Evolutionary conservation across 169 alveolate genomes (phyloP), one percentile per base, ranked within the genome.

Genomic region (Eimeria brunetti): DNA sequence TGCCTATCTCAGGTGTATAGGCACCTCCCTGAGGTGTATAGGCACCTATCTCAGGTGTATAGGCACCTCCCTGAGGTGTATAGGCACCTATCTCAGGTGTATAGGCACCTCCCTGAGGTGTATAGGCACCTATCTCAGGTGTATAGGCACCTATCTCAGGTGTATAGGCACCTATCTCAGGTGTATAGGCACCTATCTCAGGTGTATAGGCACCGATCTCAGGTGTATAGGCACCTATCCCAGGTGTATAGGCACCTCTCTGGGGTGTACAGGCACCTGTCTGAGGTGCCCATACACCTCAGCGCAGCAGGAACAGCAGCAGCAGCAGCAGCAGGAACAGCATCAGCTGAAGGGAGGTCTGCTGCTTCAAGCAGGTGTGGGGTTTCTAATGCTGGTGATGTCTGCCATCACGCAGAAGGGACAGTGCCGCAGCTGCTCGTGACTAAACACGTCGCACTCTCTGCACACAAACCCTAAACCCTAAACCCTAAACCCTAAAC

Each of bases 351-450:
- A 58, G 67, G 67, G 67, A 18, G 67, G 67, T 58, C 18, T 58
- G 27, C n/a, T 14, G 67, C 27, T 58, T 18, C 5, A 2, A 14
- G 8, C 27, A 16, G 5, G n/a, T 69, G 76, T 12, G 78, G n/a
- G 41, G 85, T 89, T 89, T 2, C 51, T 83, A 16, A 90, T 41
- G 53, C 64, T 58, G 46, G 62, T 36, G 27, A 93, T 81, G 33
- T 91, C 95, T 22, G 22, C 41, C 91, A 91, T 78, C 18, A 91
- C 91, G 75, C 95, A 91, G 75, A 76, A 91, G 33, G 91, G 88
- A 60, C 95, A 91, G 38, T 91, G 95, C 36, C 91, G 95, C 30
- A 91, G 91, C 75, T 91, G 95, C 75, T 91, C 95, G 60, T 91
- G 95, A 36, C 90, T 76, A 58, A 73, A 91, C 20, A 27, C 36